Percentiles rank a stretch among this genome's conserved stretches.
These are phyloP conservation scores for Abortiporus biennis DNA, from an alignment of 1,284 basidiomycete genomes.

Conservation along the genomic window DNA sequence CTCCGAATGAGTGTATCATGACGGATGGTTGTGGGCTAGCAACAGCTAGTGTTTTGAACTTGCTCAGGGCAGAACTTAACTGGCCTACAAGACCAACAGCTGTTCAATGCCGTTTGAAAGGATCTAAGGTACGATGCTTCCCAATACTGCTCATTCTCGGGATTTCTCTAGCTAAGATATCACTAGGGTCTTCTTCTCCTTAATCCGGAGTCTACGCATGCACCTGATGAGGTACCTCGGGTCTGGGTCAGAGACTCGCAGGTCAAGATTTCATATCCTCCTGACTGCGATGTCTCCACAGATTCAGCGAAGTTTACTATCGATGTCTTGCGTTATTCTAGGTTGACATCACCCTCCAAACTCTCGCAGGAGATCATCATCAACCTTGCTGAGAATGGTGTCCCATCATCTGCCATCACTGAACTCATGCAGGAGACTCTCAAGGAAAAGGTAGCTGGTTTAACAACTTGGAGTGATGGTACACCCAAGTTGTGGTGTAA, in stretches of 20 bases:
- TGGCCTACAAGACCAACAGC: constrained; percentile 30
- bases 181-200: constrained; percentile 11
- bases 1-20: too few relatives aligned
- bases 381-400: constrained; percentile 41
- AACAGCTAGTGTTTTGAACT: constrained; percentile 24
- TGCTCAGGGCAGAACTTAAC: constrained; percentile 21
- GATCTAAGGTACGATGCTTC: constrained; percentile 29
- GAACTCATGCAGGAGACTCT: constrained; percentile 21
- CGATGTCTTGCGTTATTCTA: constrained; percentile 33
- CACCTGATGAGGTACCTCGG: constrained; percentile 15
- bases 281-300: constrained; percentile 8
- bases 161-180: background rate
- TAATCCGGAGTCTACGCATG: constrained; percentile 9
- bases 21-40: constrained; percentile 40
- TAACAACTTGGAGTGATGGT: constrained; percentile 24
- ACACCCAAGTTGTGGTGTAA: constrained; percentile 26
- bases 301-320: constrained; percentile 30
- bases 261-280: constrained; percentile 31
- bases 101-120: constrained; percentile 33
- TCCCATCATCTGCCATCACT: constrained; percentile 24
- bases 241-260: constrained; percentile 36
- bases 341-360: constrained; percentile 26
- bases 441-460: constrained; percentile 15
- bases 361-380: constrained; percentile 38
- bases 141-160: background rate